Evolutionary conservation across 2,329 filamentous ascomycete genomes (phyloP), one percentile per base, ranked within the genome.

Genomic region (Ophiostoma tasmaniense): DNA sequence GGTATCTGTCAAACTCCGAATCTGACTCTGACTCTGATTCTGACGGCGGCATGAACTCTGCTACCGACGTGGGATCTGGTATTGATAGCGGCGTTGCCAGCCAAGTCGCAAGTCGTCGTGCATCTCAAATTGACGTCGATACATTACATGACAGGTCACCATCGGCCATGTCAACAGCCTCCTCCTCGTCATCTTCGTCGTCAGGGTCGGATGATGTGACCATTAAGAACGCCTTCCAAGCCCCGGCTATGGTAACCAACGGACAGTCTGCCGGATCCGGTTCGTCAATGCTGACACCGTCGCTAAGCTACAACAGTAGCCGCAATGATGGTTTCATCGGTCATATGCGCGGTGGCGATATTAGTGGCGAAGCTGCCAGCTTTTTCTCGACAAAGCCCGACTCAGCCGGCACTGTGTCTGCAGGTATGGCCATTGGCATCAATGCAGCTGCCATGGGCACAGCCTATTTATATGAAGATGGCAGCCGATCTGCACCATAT

Each of bases 391-490:
- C 10, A 17, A 14, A 67, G 3, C 37, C 45, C 2, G 76, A 77
- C 22, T 77, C 79, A 67, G 75, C 80, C 0, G 69, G 75, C 1
- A 81, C 78, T 0, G 79, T 86, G 1, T 84, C 83, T 0, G 78
- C 81, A 0, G 85, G 85, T 45, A 79, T 84, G 45, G 79, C 83
- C 0, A 79, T 86, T 66, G 85, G 85, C 2, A 81, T 87, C 77
- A 87, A 87, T 71, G 84, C 84, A 0, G 84, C 84, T 0, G 85
- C 85, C 3, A 86, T 87, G 84, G 85, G 85, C 2, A 85, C 85
- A 0, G 80, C 85, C 0, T 84, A 85, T 70, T 77, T 87, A 17
- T 85, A 87, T 69, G 84, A 86, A 75, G 80, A 79, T 8, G 78
- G 78, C 67, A 85, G 82, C 71, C 80, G 78, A 0, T 82, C 84